Evolutionary conservation across 305 asterid species (phyloP), one percentile per base, ranked within the genome.

Genomic region (Solanum hybrid): DNA sequence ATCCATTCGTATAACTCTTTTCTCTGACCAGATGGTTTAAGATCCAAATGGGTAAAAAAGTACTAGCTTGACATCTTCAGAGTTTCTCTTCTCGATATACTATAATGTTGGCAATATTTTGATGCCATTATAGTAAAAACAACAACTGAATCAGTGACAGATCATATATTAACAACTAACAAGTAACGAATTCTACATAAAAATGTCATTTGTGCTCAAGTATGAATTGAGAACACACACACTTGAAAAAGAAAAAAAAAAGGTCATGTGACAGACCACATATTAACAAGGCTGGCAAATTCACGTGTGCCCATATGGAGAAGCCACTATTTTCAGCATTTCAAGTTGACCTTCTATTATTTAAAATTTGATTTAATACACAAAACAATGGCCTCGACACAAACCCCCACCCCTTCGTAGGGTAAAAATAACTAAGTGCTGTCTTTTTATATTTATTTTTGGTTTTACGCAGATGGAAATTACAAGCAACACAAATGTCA

Each of bases 291-390:
- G 88, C 88, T 27, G 88, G 75, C 75, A 84, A 84, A 45, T 45
- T 51, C 73, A 45, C 88, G 73, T 83, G 88, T 83, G 88, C 75
- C 75, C 88, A 83, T 83, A 83, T 45, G 88, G 73, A 45, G 39
- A 83, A 17, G 13, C 68, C 72, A 41, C 10, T 84, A 17, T 51
- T 45, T 84, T 84, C 88, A 5, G 73, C 75, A 20, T 84, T 84
- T 51, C 88, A 29, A 84, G 88, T 84, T 84, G 88, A 83, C 75
- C 72, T 45, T 29, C 17, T 31, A 29, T 20, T 51, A 17, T 45
- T 45, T 17, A 45, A 45, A 11, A 29, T 17, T 3, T 83, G 6
- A 34, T 45, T 36, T 83, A 29, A 27, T 41, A 83, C 20, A 83
- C 72, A 41, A 83, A 83, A 83, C 39, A 45, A 45, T 83, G 73